Base-by-base conservation (phyloP, 306 rosid genomes). In the Quillaja saponaria region DNA sequence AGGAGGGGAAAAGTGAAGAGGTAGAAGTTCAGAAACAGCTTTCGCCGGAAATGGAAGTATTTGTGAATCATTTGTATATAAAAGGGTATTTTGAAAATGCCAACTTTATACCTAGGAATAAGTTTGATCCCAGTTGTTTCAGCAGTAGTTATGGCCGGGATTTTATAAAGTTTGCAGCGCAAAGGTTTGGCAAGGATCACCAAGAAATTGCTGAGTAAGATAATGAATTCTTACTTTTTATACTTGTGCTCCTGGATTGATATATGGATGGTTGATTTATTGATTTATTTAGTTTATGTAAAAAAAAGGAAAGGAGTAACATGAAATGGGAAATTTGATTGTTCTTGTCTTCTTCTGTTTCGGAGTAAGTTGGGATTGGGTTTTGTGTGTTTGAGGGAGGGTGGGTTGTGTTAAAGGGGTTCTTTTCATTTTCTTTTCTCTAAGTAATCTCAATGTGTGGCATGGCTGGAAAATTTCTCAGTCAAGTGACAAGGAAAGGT, bases 121-220 rank as follows among this genome's bases (percentile, higher is more conserved):
- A 40, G 7, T 72, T 88, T 74, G 80, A 86, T 57, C 72, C 70
- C 49, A 47, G 72, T 47, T 81, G 72, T 82, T 88, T 91, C 6
- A 76, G 78, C 53, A 48, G 0, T 61, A 2, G 7, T 14, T 76
- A 49, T 55, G 85, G 87, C 49, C 38, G 76, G 3, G 60, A 67
- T 0, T 88, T 68, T 66, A 20, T 84, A 8, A 82, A 64, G 81
- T 71, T 15, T 47, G 95, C 84, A 0, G 86, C 72, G 0, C 70
- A 66, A 37, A 75, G 14, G 64, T 91, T 88, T 41, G 79, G 71
- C 25, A 67, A 35, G 37, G 92, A 88, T 58, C 75, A 91, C 49
- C 92, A 66, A 53, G 79, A 82, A 49, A 82, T 88, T 20, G 81
- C 87, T 56, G 88, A 86, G 98, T 88, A 86, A 84, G 92, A 16